Evolutionary conservation across 352 stramenopile genomes (phyloP).

Genomic region (Pythium oligandrum): DNA sequence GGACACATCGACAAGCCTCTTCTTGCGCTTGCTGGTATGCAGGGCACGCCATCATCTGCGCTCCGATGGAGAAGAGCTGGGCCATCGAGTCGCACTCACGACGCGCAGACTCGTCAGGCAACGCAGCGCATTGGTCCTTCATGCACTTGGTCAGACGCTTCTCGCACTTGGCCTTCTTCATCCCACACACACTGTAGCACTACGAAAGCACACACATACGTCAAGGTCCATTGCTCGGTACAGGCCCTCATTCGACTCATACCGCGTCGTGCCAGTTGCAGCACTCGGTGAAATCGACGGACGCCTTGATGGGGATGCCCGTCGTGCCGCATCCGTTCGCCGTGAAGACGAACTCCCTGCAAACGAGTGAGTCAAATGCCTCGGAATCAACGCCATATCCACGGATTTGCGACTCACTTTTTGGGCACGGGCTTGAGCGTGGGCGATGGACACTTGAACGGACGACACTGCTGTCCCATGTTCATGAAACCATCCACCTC

Average conservation of each 20-base stretch:
- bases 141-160: conserved; percentile 73
- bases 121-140: conserved; percentile 39
- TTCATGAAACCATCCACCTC: conserved; percentile 12
- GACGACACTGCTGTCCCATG: conserved; percentile 33
- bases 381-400: conserved; percentile 2
- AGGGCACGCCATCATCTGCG: conserved; percentile 64
- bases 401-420: conserved; percentile 14
- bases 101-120: conserved; percentile 10
- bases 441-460: conserved; percentile 28
- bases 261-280: conserved; percentile 82
- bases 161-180: conserved; percentile 68
- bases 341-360: conserved; percentile 66
- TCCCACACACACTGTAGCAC: conserved; percentile 80
- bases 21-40: conserved; percentile 60
- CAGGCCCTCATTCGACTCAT: conserved; percentile 5
- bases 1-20: conserved; percentile 67
- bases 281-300: conserved; percentile 56
- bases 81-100: conserved; percentile 56
- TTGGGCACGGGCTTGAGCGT: conserved; percentile 20
- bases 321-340: conserved; percentile 73
- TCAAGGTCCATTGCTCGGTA: background rate
- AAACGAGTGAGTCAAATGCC: background rate
- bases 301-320: conserved; percentile 39
- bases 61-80: conserved; percentile 60
- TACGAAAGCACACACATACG: conserved; percentile 13